These are phyloP conservation scores for Claviceps spartinae DNA, from an alignment of 2,329 filamentous ascomycete species.

Conservation along the genomic window DNA sequence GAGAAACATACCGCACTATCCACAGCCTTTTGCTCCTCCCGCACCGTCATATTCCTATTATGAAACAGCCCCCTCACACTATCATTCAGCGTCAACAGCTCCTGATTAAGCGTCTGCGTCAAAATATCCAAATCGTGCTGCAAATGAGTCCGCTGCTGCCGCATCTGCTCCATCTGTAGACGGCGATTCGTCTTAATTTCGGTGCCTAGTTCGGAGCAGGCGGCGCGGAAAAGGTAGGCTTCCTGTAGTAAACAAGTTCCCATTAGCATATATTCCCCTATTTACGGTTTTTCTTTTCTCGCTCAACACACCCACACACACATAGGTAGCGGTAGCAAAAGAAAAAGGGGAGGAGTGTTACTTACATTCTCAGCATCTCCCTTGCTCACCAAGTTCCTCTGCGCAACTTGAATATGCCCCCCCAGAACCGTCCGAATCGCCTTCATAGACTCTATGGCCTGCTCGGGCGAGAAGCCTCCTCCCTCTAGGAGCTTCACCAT, in stretches of 20 bases:
- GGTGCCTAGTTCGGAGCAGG: conserved; percentile 79
- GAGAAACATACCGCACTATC: conserved; percentile 55
- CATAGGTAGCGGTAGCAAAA: too few species aligned
- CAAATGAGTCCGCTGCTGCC: conserved; percentile 69
- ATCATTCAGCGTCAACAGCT: conserved; percentile 69
- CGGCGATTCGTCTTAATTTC: conserved; percentile 71
- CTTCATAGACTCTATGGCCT: conserved; percentile 85
- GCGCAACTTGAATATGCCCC: conserved; percentile 68
- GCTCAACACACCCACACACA: neutral
- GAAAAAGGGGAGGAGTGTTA: too few species aligned
- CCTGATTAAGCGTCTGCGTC: conserved; percentile 71
- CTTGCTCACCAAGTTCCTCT: conserved; percentile 71
- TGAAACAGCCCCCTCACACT: conserved; percentile 94
- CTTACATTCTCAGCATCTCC: conserved; percentile 73
- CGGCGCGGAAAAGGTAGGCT: conserved; percentile 84
- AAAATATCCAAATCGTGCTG: conserved; percentile 95
- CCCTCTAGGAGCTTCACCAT: conserved; percentile 70
- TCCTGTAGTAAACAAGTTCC: conserved; percentile 35
- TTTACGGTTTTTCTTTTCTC: neutral
- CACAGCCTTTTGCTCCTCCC: conserved; percentile 73
- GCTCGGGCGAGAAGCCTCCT: conserved; percentile 57
- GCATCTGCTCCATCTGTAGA: conserved; percentile 64
- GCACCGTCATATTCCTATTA: conserved; percentile 82
- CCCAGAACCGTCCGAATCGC: conserved; percentile 66
- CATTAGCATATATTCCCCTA: neutral